Base-by-base conservation (phyloP, 805 yeast species). In the Maudiozyma pseudohumilis region DNA sequence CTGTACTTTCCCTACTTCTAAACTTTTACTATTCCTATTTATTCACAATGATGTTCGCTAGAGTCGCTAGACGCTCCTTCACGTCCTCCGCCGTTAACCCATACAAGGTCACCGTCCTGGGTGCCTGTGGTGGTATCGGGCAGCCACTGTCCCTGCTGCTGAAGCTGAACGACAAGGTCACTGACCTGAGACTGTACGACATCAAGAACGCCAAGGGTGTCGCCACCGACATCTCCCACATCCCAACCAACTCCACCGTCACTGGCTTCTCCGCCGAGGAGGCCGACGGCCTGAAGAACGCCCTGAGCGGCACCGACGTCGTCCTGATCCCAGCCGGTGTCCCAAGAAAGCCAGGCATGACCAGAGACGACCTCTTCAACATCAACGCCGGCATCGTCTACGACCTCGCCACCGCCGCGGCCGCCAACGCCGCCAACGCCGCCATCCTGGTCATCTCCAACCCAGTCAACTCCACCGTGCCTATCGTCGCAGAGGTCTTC, bases 301-400 rank as follows among this genome's bases (percentile, higher is more conserved):
- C 96, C 38, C 76, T 88, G 48, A 77, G 72, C 45, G 74, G 70
- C 49, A 68, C 74, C 38, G 87, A 81, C 50, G 81, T 88, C 43
- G 82, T 88, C 47, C 75, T 88, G 49, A 84, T 88, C 65, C 96
- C 96, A 60, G 96, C 96, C 40, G 96, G 96, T 72, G 94, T 88
- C 41, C 96, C 94, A 71, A 84, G 94, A 77, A 88, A 87, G 72
- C 96, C 96, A 51, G 96, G 96, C 65, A 88, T 88, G 96, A 85
- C 96, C 59, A 83, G 96, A 73, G 96, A 88, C 63, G 96, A 88
- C 62, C 72, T 88, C 56, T 88, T 88, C 80, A 80, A 84, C 72
- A 88, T 94, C 70, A 88, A 88, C 60, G 96, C 96, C 37, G 80
- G 94, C 36, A 88, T 88, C 63, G 96, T 88, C 46, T 79, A 92